Evolutionary conservation across 1,284 basidiomycete genomes (phyloP), one percentile per base, ranked within the genome.

Genomic region (Boletus mariae): DNA sequence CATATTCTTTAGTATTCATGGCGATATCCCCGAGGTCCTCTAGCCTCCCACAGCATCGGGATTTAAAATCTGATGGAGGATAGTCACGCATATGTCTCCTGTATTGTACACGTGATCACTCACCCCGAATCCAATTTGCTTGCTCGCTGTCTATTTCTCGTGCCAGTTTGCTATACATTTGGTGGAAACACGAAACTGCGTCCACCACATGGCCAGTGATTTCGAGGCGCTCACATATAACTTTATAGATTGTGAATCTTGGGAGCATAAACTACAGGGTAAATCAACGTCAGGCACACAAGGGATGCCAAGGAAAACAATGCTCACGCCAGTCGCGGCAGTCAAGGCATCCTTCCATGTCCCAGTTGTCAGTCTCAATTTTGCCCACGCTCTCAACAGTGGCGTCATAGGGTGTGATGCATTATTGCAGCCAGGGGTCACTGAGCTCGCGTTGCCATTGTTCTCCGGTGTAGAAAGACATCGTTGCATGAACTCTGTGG

Each of bases 311-410:
- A 45, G 29, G 17, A 20, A 20, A 20, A 20, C 3, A 5, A 45
- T 9, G 12, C 43, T 31, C 43, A 45, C 43, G 12, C 2, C 10
- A 10, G 11, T 65, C 57, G 61, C 11, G 78, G 77, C 8, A 82
- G 23, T 5, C 41, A 57, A 35, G 7, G 40, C 45, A 15, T 58
- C 41, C 17, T 37, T 28, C 56, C 56, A 57, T 2, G 50, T 45
- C 1, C 44, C 12, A 12, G 10, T 7, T 5, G 13, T 5, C 13
- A 58, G 12, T 23, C 20, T 49, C 1, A 41, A 6, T 34, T 29
- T 49, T 11, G 32, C 35, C 56, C 56, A 58, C 17, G 26, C 35
- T 10, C 9, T 40, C 41, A 58, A 84, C 69, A 79, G 10, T 28
- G 17, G 17, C 17, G 17, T 20, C 6, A 12, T 4, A 37, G n/a